Conservation (phyloP, 257 asterid genomes). For the Catharanthus roseus region DNA sequence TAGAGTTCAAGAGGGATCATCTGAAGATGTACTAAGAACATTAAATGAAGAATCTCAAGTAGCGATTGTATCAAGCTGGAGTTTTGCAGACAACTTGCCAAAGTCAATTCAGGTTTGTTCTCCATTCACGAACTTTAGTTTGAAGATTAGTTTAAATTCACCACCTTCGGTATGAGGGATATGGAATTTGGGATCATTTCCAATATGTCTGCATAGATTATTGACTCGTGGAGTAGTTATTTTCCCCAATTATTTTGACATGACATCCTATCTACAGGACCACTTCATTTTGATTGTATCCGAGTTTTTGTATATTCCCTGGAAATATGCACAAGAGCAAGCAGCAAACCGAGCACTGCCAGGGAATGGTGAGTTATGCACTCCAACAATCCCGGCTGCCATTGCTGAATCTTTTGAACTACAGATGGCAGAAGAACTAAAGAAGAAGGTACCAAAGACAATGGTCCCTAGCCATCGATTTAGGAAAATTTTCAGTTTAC, state of each 20-base stretch:
- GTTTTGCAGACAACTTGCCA: constrained; percentile 69
- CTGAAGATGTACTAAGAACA: constrained; percentile 42
- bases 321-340: constrained; percentile 90
- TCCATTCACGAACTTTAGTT: background rate
- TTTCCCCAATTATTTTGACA: background rate
- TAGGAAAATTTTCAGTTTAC: constrained; percentile 4
- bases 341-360: constrained; percentile 51
- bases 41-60: constrained; percentile 45
- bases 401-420: constrained; percentile 82
- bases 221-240: background rate
- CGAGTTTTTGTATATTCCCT: constrained; percentile 78
- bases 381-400: constrained; percentile 90
- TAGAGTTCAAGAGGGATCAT: constrained; percentile 39
- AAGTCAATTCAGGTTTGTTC: constrained; percentile 66
- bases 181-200: background rate
- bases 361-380: constrained; percentile 54
- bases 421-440: constrained; percentile 61
- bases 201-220: background rate
- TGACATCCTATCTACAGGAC: constrained; percentile 45
- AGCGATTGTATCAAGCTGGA: constrained; percentile 83
- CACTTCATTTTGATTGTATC: constrained; percentile 82
- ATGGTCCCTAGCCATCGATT: background rate
- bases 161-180: background rate
- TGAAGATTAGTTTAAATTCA: background rate
- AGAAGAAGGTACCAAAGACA: constrained; percentile 49